Evolutionary conservation across 2,329 filamentous ascomycete species (phyloP), one percentile per base, ranked within the genome.

Genomic region (Tolypocladium nubicola): DNA sequence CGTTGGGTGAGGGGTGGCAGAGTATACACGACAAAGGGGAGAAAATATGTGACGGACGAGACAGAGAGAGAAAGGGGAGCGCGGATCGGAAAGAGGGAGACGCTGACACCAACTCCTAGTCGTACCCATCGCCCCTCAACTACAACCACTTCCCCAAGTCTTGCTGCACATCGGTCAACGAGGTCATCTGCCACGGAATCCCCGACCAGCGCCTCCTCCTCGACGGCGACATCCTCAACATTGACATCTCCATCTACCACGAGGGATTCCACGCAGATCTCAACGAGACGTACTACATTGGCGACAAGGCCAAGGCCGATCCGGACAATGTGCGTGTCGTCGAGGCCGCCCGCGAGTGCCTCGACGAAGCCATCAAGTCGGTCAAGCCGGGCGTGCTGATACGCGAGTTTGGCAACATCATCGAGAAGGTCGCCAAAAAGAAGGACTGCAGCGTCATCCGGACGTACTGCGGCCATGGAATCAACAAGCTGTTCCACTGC

Each of bases 221-320:
- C 61, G 93, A 99, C 64, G 94, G 94, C 61, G 94, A 99, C 67
- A 97, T 99, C 63, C 77, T 99, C 68, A 99, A 99, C 76, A 91
- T 99, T 63, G 94, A 99, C 66, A 89, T 99, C 6, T 92, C 91
- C 1, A 77, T 99, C 49, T 99, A 95, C 73, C 91, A 97, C 70
- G 89, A 87, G 60, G 94, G 94, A 56, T 97, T 93, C 76, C 94
- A 99, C 70, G 91, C 90, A 57, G 94, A 99, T 71, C 78, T 99
- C 57, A 99, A 99, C 76, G 94, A 99, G 77, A 99, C 94, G 14
- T 99, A 97, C 76, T 99, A 99, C 71, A 89, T 99, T 53, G 94
- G 94, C 57, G 88, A 95, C 65, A 90, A 88, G 68, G 89, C 94
- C 47, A 83, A 84, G 67, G 85, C 88, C 10, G 87, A 97, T 67